Evolutionary conservation across 208 protist species (phyloP).

Genomic region (Trypanosoma boissoni): DNA sequence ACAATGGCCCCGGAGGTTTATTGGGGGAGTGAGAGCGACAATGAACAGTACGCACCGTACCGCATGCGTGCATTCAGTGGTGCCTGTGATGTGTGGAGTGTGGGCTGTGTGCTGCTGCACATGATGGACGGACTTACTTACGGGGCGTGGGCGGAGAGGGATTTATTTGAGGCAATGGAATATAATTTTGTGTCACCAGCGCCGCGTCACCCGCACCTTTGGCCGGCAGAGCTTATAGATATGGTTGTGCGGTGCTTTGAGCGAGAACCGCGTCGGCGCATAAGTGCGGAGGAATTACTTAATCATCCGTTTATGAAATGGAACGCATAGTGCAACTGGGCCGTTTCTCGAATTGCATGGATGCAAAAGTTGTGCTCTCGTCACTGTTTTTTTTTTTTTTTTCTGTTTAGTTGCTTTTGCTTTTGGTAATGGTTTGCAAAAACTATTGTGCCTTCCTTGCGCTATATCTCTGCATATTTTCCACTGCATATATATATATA

Average conservation of each 20-base stretch:
- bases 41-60: slow-evolving; percentile 1
- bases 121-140: slow-evolving; percentile 25
- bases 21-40: slow-evolving; percentile 1
- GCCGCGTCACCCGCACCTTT: slow-evolving; percentile 14
- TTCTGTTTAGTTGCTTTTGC: too few relatives aligned
- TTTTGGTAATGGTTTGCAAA: too few relatives aligned
- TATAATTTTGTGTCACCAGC: slow-evolving; percentile 22
- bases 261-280: slow-evolving; percentile 17
- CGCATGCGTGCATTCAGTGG: neutral
- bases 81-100: slow-evolving; percentile 24
- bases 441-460: too few relatives aligned
- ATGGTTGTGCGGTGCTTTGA: slow-evolving; percentile 27
- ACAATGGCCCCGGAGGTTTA: slow-evolving; percentile 42
- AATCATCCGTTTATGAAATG: slow-evolving; percentile 24
- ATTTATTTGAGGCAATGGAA: slow-evolving; percentile 17
- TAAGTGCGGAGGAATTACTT: slow-evolving; percentile 5
- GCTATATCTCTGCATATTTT: too few relatives aligned
- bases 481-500: too few relatives aligned
- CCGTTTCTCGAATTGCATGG: too few relatives aligned
- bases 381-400: too few relatives aligned
- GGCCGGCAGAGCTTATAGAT: slow-evolving; percentile 23
- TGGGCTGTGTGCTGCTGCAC: slow-evolving; percentile 27
- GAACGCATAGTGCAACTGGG: too few relatives aligned
- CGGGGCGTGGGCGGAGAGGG: neutral
- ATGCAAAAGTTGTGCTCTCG: too few relatives aligned